Evolutionary conservation across 2,329 filamentous ascomycete genomes (phyloP), one percentile per base, ranked within the genome.

Genomic region (Aspergillus aculeatus): DNA sequence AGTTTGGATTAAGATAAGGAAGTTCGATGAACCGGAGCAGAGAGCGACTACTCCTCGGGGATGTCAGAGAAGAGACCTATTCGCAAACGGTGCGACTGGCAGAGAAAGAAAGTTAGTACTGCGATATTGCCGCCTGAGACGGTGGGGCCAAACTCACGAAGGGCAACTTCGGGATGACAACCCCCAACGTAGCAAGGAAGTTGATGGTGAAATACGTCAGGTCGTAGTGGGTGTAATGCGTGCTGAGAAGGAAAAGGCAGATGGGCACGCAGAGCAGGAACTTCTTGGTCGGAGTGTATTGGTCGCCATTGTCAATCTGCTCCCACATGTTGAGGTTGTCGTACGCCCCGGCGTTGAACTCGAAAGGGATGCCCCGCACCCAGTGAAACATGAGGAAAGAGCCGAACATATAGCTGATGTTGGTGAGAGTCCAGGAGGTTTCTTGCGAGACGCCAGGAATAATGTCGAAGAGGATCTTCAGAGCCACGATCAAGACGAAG

Each of bases 311-410:
- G 82, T 99, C 95, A 76, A 99, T 99, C 81, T 99, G 95, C 82
- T 99, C 95, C 95, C 95, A 99, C 95, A 99, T 98, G 81, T 98
- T 99, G 73, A 99, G 84, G 78, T 99, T 98, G 83, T 99, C 95
- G 78, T 98, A 99, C 69, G 95, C 95, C 61, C 95, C 95, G 58
- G 91, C 89, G 75, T 99, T 99, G 84, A 99, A 99, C 78, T 99
- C 95, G 74, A 99, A 99, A 5, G 95, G 95, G 50, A 98, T 92
- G 69, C 95, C 95, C 74, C 94, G 92, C 68, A 99, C 95, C 83
- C 92, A 96, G 80, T 99, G 95, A 80, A 99, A 99, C 95, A 99
- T 99, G 78, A 99, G 86, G 78, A 98, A 99, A 47, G 94, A 97
- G 71, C 92, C 93, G 72, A 95, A 90, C 93, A 98, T 98, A 84